Evolutionary conservation across 495 filamentous ascomycete genomes (phyloP).

Genomic region (Penicillium daleae): DNA sequence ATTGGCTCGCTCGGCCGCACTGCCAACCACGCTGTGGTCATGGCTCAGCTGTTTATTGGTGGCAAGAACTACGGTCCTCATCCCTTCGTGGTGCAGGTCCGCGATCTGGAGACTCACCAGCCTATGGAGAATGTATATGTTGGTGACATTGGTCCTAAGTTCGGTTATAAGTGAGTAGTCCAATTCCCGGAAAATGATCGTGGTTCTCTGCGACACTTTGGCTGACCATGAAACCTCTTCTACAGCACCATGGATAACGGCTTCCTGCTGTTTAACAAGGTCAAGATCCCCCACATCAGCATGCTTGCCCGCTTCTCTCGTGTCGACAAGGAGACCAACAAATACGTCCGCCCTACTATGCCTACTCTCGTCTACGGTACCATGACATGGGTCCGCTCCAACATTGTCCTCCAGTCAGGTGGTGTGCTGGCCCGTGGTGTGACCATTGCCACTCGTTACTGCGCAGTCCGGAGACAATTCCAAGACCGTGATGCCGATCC

Average conservation of each 20-base stretch:
- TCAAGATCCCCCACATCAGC: conserved; percentile 68
- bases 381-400: conserved; percentile 71
- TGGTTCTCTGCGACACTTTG: background rate
- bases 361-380: conserved; percentile 72
- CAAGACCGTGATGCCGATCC: conserved; percentile 65
- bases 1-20: conserved; percentile 73
- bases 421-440: conserved; percentile 72
- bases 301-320: conserved; percentile 69
- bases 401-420: conserved; percentile 69
- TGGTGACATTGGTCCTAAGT: conserved; percentile 76
- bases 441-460: conserved; percentile 74
- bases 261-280: conserved; percentile 70
- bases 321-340: conserved; percentile 63
- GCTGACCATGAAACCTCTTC: background rate
- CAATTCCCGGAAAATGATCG: background rate
- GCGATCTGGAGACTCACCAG: conserved; percentile 70
- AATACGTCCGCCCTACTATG: conserved; percentile 65
- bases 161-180: conserved; percentile 61
- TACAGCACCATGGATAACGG: conserved; percentile 74
- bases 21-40: conserved; percentile 74
- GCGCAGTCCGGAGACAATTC: conserved; percentile 70
- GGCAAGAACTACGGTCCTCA: conserved; percentile 71
- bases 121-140: conserved; percentile 71
- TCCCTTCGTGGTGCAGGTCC: conserved; percentile 75
- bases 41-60: conserved; percentile 68